Evolutionary conservation across 2,329 filamentous ascomycete species (phyloP), one percentile per base, ranked within the genome.

Genomic region (Penicillium sp.): DNA sequence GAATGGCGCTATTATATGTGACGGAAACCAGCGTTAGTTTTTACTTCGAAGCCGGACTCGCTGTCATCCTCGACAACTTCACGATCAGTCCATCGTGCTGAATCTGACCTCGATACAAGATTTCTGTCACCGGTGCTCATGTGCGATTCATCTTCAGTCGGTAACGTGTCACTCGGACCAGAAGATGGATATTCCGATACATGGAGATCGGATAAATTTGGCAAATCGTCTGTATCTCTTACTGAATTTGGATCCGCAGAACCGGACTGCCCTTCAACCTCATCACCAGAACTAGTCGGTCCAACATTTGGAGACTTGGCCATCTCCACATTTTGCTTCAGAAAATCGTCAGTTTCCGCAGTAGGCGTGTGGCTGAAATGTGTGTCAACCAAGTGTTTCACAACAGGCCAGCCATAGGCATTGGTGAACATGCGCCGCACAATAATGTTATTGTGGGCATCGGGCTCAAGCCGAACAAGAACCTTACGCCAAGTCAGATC

Each of bases 401-500:
- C 81, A 0, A 99, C 94, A 0, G 94, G 94, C 94, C 94, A 99
- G 2, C 94, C 94, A 68, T 96, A 96, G 0, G 94, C 94, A 70
- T 99, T 99, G 56, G 92, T 89, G 73, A 99, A 99, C 88, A 92
- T 96, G 56, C 94, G 88, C 17, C 94, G 89, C 25, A 99, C 94
- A 59, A 97, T 89, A 65, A 99, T 96, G 74, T 99, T 99, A 76
- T 99, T 99, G 78, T 99, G 94, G 0, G 94, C 94, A 75, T 99
- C 94, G 0, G 94, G 94, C 72, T 99, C 93, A 2, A 99, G 82
- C 54, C 94, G 89, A 15, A 99, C 94, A 4, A 99, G 84, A 1
- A 99, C 94, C 73, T 99, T 99, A 46, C 94, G 89, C 94, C 94
- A 99, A 1, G 91, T 90, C 21, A 99, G 78, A 62, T 91, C 91